These are phyloP conservation scores for Lachancea sp. DNA, from an alignment of 805 yeast species.

Conservation along the genomic window DNA sequence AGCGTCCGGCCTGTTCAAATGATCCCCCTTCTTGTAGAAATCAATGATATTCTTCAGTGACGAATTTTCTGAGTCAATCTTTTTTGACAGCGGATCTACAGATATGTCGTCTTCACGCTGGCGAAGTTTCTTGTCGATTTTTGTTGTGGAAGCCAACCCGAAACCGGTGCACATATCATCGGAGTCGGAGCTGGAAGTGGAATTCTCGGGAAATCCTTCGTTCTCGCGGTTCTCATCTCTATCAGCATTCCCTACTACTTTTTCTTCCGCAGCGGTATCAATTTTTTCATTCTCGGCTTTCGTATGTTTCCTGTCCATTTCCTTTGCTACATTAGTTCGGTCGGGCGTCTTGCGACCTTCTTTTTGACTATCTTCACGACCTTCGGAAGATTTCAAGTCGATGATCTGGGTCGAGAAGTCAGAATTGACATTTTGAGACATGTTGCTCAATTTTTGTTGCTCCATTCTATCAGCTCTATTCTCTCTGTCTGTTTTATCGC, in stretches of 20 bases:
- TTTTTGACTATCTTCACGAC: background rate
- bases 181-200: slow-evolving; percentile 24
- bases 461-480: slow-evolving; percentile 13
- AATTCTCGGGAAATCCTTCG: background rate
- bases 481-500: slow-evolving; percentile 7
- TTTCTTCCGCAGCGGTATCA: background rate
- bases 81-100: slow-evolving; percentile 26
- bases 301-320: too few species aligned
- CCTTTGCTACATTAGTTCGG: too few species aligned
- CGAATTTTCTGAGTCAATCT: background rate
- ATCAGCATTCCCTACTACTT: background rate
- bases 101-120: slow-evolving; percentile 23
- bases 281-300: too few species aligned
- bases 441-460: slow-evolving; percentile 8
- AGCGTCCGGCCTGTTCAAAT: slow-evolving; percentile 9
- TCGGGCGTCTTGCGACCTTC: too few species aligned
- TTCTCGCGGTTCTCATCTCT: too few species aligned
- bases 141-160: slow-evolving; percentile 26
- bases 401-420: slow-evolving; percentile 10
- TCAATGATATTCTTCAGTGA: slow-evolving; percentile 3
- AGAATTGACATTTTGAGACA: slow-evolving; percentile 9
- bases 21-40: slow-evolving; percentile 6
- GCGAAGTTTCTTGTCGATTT: slow-evolving; percentile 24
- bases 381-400: slow-evolving; percentile 1
- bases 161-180: slow-evolving; percentile 22